A percentile compares a stretch with the other conserved stretches of the same genome.
These are phyloP conservation scores for Malania oleifera DNA, from an alignment of 164 flowering plant species.

Conservation along the genomic window DNA sequence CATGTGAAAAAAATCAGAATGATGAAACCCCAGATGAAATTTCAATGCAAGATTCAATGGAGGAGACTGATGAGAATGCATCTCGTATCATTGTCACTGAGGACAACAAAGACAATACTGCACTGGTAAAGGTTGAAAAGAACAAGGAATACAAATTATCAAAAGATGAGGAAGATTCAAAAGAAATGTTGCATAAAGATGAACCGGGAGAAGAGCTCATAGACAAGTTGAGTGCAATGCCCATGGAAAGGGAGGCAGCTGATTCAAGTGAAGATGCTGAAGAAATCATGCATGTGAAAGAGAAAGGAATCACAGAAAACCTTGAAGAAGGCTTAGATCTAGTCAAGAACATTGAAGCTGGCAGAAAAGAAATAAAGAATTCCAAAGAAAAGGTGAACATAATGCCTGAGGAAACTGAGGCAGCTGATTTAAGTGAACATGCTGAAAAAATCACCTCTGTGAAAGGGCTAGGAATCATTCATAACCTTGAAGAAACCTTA, in stretches of 20 bases:
- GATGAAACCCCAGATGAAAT: neutral
- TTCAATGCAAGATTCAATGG: no score
- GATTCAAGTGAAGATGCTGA: neutral
- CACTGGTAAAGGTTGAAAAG: neutral
- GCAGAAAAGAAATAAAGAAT: neutral
- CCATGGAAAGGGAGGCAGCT: neutral
- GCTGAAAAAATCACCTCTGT: no score
- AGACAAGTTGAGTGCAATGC: neutral
- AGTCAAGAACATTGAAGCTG: conserved; percentile 2
- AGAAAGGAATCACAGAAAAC: neutral
- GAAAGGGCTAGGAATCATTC: no score
- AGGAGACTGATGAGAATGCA: neutral
- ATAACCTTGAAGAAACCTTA: conserved; percentile 14
- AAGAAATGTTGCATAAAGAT: neutral
- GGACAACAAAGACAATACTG: neutral
- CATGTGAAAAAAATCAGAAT: neutral
- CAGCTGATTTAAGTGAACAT: no score
- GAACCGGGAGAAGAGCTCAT: neutral
- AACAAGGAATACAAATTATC: no score
- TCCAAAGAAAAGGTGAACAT: conserved; percentile 21
- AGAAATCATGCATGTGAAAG: neutral
- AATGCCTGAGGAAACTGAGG: no score
- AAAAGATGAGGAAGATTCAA: no score
- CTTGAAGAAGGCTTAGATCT: neutral
- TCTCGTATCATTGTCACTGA: neutral